phyloP scores from a whole-genome alignment of 257 asterid species.

The Forsythia viridissima region DNA sequence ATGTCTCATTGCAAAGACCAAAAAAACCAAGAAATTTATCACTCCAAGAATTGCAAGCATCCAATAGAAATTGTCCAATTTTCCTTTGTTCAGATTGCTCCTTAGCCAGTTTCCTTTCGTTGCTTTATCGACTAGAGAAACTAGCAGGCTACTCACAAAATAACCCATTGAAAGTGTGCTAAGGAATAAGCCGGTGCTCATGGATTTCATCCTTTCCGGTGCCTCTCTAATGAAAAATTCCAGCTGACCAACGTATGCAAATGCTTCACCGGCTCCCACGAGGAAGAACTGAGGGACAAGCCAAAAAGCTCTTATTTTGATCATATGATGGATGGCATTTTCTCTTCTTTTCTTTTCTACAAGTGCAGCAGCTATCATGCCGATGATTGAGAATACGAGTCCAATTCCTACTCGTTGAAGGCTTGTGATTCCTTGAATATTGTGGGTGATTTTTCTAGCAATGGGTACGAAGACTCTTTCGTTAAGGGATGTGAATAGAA shows the following conservation, averaged over 20 bases:
- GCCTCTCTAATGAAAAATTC: conserved; percentile 90
- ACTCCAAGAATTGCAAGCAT: conserved; percentile 70
- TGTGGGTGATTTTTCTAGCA: conserved; percentile 58
- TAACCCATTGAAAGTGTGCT: conserved; percentile 82
- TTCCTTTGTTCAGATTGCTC: conserved; percentile 59
- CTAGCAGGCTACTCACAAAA: conserved; percentile 74
- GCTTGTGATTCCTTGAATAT: conserved; percentile 58
- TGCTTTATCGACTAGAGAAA: conserved; percentile 50
- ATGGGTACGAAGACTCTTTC: conserved; percentile 62
- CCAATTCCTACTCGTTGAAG: conserved; percentile 82
- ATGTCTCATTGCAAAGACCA: conserved; percentile 63
- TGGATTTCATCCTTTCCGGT: conserved; percentile 84
- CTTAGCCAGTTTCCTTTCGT: conserved; percentile 60
- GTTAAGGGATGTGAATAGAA: conserved; percentile 70
- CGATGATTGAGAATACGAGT: conserved; percentile 56
- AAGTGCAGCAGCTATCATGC: conserved; percentile 71
- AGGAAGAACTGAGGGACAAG: conserved; percentile 78
- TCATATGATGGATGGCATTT: not conserved
- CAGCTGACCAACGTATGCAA: conserved; percentile 88
- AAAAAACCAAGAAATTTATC: conserved; percentile 52
- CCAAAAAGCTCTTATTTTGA: conserved; percentile 68
- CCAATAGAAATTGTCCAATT: conserved; percentile 73
- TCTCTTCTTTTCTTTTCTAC: conserved; percentile 55
- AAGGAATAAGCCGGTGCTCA: conserved; percentile 87
- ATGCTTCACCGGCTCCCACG: conserved; percentile 90